A percentile compares a stretch with the other conserved stretches of the same genome.
These are phyloP conservation scores for Chloris gayana DNA, from an alignment of 176 grass and related monocot genomes.

Conservation along the genomic window DNA sequence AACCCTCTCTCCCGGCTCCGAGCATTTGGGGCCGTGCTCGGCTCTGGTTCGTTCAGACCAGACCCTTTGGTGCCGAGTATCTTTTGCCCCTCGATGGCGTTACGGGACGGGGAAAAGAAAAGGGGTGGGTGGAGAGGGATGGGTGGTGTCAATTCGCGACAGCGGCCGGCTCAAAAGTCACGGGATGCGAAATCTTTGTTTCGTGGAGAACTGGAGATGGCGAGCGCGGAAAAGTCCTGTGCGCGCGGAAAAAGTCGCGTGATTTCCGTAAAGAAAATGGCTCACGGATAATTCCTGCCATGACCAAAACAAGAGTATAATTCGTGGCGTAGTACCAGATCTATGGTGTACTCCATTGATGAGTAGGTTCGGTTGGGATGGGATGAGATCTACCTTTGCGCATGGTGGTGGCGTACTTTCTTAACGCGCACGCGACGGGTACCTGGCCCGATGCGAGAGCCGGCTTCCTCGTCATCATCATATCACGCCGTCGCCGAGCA, in stretches of 20 bases:
- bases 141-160: constrained; percentile 19
- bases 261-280: too few species aligned
- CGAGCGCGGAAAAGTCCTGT: not conserved
- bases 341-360: too few species aligned
- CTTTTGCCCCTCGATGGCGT: not conserved
- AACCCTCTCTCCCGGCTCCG: constrained; percentile 15
- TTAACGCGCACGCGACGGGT: constrained; percentile 27
- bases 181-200: not conserved
- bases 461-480: not conserved
- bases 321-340: too few species aligned
- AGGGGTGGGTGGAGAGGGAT: constrained; percentile 22
- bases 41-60: constrained; percentile 1
- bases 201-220: not conserved
- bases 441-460: not conserved
- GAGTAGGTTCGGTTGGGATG: not conserved
- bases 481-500: not conserved
- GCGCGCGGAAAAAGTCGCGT: too few species aligned
- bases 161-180: constrained; percentile 34
- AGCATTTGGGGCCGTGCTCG: constrained; percentile 25
- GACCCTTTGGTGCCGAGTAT: not conserved
- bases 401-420: not conserved
- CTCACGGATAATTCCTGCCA: too few species aligned
- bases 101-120: not conserved
- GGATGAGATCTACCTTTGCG: not conserved
- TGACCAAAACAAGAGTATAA: not conserved